Conservation (phyloP, 768 basidiomycete genomes). For the Amanita inopinata region DNA sequence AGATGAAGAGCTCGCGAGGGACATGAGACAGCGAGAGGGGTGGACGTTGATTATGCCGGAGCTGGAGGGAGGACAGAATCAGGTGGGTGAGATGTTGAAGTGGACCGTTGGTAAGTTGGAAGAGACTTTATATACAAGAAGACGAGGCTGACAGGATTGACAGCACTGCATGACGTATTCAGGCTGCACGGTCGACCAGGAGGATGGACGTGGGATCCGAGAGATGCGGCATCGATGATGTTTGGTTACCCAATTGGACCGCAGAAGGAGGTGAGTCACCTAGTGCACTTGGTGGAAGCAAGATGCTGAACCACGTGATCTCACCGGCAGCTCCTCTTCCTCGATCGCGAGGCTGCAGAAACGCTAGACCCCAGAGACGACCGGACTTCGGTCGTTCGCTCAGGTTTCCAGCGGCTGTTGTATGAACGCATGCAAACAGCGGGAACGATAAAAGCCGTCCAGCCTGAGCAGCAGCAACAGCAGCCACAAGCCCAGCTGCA, state of each 20-base stretch:
- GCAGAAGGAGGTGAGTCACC: slow-evolving; percentile 60
- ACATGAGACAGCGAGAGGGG: slow-evolving; percentile 64
- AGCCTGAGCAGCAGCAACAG: slow-evolving; percentile 11
- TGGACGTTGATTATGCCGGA: slow-evolving; percentile 93
- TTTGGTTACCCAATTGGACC: slow-evolving; percentile 91
- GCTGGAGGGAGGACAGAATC: slow-evolving; percentile 47
- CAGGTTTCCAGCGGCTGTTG: slow-evolving; percentile 51
- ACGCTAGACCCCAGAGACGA: slow-evolving; percentile 69
- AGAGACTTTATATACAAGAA: neutral
- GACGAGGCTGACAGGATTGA: slow-evolving; percentile 8
- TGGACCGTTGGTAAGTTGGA: slow-evolving; percentile 72
- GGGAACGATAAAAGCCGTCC: slow-evolving; percentile 14
- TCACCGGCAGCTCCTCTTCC: slow-evolving; percentile 60
- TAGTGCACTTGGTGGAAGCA: slow-evolving; percentile 3
- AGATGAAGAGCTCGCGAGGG: slow-evolving; percentile 58
- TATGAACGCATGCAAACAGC: slow-evolving; percentile 49
- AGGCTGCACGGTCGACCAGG: slow-evolving; percentile 83
- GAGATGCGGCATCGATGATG: slow-evolving; percentile 75
- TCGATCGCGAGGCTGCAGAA: slow-evolving; percentile 78
- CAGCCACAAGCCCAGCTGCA: slow-evolving; percentile 9
- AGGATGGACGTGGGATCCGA: slow-evolving; percentile 83
- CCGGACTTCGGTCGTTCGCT: slow-evolving; percentile 60
- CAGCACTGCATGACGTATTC: slow-evolving; percentile 81
- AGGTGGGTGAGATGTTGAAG: slow-evolving; percentile 77
- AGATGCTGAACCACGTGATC: slow-evolving; percentile 6